phyloP scores from a whole-genome alignment of 208 protist species.

The Leishmania martiniquensis region DNA sequence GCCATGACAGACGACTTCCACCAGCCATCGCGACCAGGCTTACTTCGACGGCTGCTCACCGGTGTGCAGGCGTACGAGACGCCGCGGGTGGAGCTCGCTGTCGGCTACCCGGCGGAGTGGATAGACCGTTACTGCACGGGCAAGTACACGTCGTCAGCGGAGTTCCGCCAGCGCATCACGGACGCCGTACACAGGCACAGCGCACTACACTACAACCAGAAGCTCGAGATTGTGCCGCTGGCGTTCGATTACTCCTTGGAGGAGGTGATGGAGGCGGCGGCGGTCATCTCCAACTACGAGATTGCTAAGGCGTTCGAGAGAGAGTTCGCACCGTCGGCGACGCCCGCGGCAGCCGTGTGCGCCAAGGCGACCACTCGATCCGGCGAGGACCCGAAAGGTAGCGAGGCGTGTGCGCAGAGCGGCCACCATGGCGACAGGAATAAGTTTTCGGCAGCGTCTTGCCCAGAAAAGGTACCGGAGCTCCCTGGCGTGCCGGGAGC shows the following conservation, averaged over 20 bases:
- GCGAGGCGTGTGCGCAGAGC: background rate
- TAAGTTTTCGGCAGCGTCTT: background rate
- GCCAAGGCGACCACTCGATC: too few relatives aligned
- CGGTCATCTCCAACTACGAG: conserved; percentile 78
- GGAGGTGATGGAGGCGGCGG: conserved; percentile 61
- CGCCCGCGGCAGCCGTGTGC: too few relatives aligned
- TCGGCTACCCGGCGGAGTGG: conserved; percentile 89
- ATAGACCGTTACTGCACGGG: conserved; percentile 63
- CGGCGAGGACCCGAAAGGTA: background rate
- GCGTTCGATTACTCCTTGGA: conserved; percentile 80
- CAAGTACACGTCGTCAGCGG: conserved; percentile 55
- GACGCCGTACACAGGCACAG: conserved; percentile 67
- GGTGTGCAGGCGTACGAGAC: conserved; percentile 29
- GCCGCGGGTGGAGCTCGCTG: conserved; percentile 74
- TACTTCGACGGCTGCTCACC: conserved; percentile 32
- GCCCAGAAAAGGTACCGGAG: background rate
- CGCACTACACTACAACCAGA: conserved; percentile 64
- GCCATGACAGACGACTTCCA: conserved; percentile 45
- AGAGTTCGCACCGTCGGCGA: conserved; percentile 28
- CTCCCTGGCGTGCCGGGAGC: conserved; percentile 5
- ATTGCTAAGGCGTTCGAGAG: conserved; percentile 69
- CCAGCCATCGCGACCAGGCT: conserved; percentile 21
- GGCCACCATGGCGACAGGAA: background rate
- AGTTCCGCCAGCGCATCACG: conserved; percentile 73
- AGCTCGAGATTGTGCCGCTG: conserved; percentile 82